Conservation (phyloP, 2,329 filamentous ascomycete species). For the Talaromyces sp. region DNA sequence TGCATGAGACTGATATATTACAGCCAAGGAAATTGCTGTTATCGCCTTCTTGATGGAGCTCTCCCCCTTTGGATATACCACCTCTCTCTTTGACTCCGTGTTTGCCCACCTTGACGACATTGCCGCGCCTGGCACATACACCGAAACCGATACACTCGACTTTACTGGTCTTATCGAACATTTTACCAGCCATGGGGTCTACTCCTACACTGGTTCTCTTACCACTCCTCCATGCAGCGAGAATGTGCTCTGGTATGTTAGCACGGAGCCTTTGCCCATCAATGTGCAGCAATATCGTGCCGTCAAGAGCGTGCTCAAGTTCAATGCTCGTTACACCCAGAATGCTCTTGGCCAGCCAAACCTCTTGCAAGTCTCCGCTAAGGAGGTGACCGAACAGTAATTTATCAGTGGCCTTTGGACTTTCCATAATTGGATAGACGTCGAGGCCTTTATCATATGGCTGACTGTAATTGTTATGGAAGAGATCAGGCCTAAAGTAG, state of each 20-base stretch:
- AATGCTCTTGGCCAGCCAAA: slow-evolving; percentile 43
- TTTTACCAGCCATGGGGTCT: slow-evolving; percentile 36
- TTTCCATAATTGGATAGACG: no score
- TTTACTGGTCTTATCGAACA: slow-evolving; percentile 37
- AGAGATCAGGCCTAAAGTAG: no score
- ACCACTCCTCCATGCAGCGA: slow-evolving; percentile 60
- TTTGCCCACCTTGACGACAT: slow-evolving; percentile 39
- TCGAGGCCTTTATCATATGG: neutral
- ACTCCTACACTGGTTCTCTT: slow-evolving; percentile 53
- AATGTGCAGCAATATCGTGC: slow-evolving; percentile 45
- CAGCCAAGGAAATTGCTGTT: slow-evolving; percentile 30
- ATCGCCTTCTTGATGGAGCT: slow-evolving; percentile 16
- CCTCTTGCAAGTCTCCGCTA: slow-evolving; percentile 27
- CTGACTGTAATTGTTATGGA: neutral
- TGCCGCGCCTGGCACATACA: slow-evolving; percentile 32
- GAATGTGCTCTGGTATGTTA: slow-evolving; percentile 39
- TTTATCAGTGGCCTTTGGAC: neutral
- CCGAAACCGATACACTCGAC: slow-evolving; percentile 34
- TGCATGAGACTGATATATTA: slow-evolving; percentile 18
- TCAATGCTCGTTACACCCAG: slow-evolving; percentile 52
- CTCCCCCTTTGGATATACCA: slow-evolving; percentile 2
- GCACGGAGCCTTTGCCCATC: slow-evolving; percentile 43
- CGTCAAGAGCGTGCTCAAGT: slow-evolving; percentile 50
- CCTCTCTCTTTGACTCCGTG: slow-evolving; percentile 37
- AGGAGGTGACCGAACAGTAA: slow-evolving; percentile 2